A percentile compares a stretch with the other conserved stretches of the same genome.
Conservation (phyloP, 768 basidiomycete genomes). For the Trametes cubensis region DNA sequence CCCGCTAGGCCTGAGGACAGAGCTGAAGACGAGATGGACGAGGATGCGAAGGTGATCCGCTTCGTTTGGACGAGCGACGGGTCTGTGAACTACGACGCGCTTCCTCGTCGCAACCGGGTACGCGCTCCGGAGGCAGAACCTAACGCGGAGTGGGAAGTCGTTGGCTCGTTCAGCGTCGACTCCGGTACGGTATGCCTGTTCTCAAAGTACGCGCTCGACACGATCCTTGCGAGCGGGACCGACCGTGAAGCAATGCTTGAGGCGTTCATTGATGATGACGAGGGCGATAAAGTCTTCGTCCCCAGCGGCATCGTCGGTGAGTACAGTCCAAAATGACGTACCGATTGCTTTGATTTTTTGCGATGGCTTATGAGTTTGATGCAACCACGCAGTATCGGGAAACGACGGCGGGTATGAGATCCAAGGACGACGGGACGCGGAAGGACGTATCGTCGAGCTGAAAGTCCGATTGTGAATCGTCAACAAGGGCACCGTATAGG, state of each 20-base stretch:
- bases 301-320: background rate
- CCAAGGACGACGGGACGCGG: background rate
- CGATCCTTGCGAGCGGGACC: background rate
- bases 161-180: constrained; percentile 4
- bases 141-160: background rate
- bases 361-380: background rate
- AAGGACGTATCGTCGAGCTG: background rate
- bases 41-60: background rate
- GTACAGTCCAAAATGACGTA: background rate
- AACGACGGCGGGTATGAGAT: constrained; percentile 6
- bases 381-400: background rate
- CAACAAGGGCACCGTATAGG: background rate
- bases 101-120: background rate
- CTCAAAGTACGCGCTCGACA: background rate
- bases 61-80: background rate
- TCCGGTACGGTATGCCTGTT: constrained; percentile 1
- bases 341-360: no score
- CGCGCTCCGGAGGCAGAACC: background rate
- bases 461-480: background rate
- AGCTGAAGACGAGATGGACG: background rate
- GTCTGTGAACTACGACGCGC: constrained; percentile 3
- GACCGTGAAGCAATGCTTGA: constrained; percentile 6
- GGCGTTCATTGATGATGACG: constrained; percentile 1
- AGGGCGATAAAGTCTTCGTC: background rate
- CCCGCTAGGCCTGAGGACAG: background rate